A percentile compares a stretch with the other conserved stretches of the same genome.
Conservation (phyloP, 2,329 filamentous ascomycete genomes). For the Coniella lustricola region DNA sequence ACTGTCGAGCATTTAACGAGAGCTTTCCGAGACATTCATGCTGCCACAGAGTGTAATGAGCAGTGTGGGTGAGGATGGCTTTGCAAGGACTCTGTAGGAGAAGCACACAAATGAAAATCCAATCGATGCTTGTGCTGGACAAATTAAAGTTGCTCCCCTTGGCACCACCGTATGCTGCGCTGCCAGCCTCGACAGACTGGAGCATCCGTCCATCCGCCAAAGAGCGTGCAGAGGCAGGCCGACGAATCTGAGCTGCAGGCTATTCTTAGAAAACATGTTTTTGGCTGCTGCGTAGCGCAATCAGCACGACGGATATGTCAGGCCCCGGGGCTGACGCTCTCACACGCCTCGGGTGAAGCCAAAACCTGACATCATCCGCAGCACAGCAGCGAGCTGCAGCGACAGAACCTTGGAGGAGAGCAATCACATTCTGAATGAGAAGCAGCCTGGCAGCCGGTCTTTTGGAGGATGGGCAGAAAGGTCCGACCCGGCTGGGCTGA, state of each 20-base stretch:
- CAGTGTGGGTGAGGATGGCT: too few species aligned
- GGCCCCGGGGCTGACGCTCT: slow-evolving; percentile 11
- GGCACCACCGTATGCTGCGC: neutral
- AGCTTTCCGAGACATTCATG: neutral
- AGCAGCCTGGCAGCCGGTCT: neutral
- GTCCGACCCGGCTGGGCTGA: slow-evolving; percentile 6
- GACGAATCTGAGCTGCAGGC: neutral
- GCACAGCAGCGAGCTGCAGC: slow-evolving; percentile 7
- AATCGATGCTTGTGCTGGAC: neutral
- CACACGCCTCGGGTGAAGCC: slow-evolving; percentile 4
- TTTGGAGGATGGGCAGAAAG: neutral
- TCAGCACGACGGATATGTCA: slow-evolving; percentile 9
- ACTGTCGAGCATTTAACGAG: neutral
- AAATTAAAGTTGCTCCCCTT: neutral
- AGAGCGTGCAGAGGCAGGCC: too few species aligned
- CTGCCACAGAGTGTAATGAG: neutral
- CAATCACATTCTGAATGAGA: too few species aligned
- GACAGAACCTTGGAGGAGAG: neutral
- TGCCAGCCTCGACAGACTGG: too few species aligned
- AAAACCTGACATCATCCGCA: slow-evolving; percentile 13
- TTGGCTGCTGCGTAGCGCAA: slow-evolving; percentile 5
- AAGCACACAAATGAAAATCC: too few species aligned
- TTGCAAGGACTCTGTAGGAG: too few species aligned
- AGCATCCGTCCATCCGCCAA: too few species aligned
- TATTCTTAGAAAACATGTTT: slow-evolving; percentile 4